phyloP scores from a whole-genome alignment of 768 basidiomycete genomes.

The Tylopilus vinaceipallidus region DNA sequence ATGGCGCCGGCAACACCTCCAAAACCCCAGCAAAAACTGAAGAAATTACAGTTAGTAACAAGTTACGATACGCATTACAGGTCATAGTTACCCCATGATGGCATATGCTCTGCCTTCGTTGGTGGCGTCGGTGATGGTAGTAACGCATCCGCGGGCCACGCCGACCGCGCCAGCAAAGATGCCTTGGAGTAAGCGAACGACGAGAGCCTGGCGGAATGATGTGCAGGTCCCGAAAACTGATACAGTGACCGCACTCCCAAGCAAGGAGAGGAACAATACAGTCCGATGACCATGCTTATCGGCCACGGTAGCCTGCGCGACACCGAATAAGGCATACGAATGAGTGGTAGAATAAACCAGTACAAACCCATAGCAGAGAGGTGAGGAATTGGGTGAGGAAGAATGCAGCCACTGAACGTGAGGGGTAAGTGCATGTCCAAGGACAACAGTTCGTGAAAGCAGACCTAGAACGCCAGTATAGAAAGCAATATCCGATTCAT shows the following conservation, averaged over 20 bases:
- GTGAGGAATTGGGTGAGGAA: constrained; percentile 97
- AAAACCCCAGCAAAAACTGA: constrained; percentile 91
- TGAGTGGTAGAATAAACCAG: neutral
- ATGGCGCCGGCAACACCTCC: constrained; percentile 92
- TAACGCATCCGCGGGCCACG: constrained; percentile 86
- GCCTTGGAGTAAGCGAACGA: constrained; percentile 85
- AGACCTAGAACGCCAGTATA: constrained; percentile 84
- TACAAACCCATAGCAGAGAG: constrained; percentile 82
- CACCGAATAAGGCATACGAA: neutral
- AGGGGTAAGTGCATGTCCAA: constrained; percentile 8
- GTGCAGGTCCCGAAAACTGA: constrained; percentile 76
- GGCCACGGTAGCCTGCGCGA: constrained; percentile 81
- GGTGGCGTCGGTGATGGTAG: constrained; percentile 83
- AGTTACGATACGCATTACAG: neutral
- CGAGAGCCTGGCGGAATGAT: constrained; percentile 75
- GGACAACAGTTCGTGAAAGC: constrained; percentile 20
- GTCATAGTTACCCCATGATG: constrained; percentile 63
- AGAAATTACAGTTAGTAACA: neutral
- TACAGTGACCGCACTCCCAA: constrained; percentile 83
- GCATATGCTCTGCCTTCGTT: constrained; percentile 97
- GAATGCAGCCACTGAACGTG: constrained; percentile 64
- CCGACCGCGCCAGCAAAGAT: constrained; percentile 93
- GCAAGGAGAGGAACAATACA: constrained; percentile 80
- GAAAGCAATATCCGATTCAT: constrained; percentile 84
- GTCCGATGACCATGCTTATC: constrained; percentile 85